Evolutionary conservation across 176 grass and related monocot genomes (phyloP), one percentile per base, ranked within the genome.

Genomic region (Olyra latifolia): DNA sequence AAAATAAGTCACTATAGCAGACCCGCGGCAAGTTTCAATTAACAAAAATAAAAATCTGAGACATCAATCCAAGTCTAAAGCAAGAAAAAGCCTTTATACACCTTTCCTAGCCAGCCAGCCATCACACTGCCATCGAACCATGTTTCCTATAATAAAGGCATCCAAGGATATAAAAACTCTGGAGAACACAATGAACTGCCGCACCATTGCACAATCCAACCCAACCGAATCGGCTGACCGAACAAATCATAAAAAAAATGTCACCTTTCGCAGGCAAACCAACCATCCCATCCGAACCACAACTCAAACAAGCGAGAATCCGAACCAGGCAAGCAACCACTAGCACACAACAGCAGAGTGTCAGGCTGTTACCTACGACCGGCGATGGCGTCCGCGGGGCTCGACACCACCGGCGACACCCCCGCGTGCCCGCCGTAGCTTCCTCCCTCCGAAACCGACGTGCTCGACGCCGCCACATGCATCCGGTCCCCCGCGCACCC

Each of bases 381-480:
- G 8, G 90, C 85, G 8, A 89, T 71, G 44, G 86, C 64, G 23
- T 85, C 88, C 24, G 22, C 50, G 4, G 84, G 71, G 84, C 90
- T 93, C 30, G 69, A 71, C 78, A 85, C 71, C 66, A 70, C 53
- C 0, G 84, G 88, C 11, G 88, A 93, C 84, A 89, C 81, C 76
- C 30, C 40, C 5, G 71, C 70, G 20, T 39, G 23, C 19, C 59
- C 70, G 10, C 88, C 84, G 27, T 75, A 86, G 72, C 35, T 75
- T n/a, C 75, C 82, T 6, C 80, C 76, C 63, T 89, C 86, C 2
- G 81, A 91, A 0, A 80, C 46, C 16, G 86, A 86, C 9, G 86
- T 79, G 55, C 78, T 94, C 66, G 61, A 87, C 45, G 75, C 66
- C 61, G 62, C 66, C 61, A 83, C 84, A 60, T 67, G 61, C 70